Conservation (phyloP, 1,284 basidiomycete genomes). For the Pseudomicrostroma phylloplanum region DNA sequence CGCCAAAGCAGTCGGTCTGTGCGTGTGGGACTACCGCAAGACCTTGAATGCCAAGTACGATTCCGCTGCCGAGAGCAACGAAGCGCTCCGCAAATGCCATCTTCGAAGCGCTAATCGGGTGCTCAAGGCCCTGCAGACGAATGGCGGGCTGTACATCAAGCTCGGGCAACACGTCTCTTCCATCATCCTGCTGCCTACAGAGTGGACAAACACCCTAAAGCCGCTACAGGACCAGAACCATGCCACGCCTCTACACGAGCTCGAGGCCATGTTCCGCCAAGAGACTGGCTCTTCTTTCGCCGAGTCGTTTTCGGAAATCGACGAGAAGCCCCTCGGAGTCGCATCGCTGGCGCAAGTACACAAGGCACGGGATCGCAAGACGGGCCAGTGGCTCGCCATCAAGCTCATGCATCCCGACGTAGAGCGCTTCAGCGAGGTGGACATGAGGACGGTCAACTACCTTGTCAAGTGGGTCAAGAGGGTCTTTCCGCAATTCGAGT, state of each 20-base stretch:
- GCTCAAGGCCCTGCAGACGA: slow-evolving; percentile 52
- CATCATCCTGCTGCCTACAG: slow-evolving; percentile 68
- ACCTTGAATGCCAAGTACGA: slow-evolving; percentile 35
- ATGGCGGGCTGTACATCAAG: slow-evolving; percentile 92
- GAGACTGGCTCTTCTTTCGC: slow-evolving; percentile 47
- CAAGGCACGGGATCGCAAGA: slow-evolving; percentile 63
- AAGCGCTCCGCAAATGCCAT: slow-evolving; percentile 44
- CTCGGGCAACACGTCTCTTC: slow-evolving; percentile 60
- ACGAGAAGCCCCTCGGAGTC: slow-evolving; percentile 84
- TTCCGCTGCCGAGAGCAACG: slow-evolving; percentile 27
- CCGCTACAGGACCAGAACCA: slow-evolving; percentile 54
- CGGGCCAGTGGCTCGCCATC: slow-evolving; percentile 66
- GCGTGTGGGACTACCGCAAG: slow-evolving; percentile 48
- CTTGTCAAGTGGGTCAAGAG: slow-evolving; percentile 73
- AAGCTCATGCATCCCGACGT: slow-evolving; percentile 96
- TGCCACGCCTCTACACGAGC: slow-evolving; percentile 45
- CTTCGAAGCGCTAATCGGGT: slow-evolving; percentile 45
- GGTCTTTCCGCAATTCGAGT: slow-evolving; percentile 76
- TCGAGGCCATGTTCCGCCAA: slow-evolving; percentile 44
- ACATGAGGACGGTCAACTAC: slow-evolving; percentile 59
- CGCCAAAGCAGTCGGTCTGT: slow-evolving; percentile 45
- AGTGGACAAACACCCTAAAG: slow-evolving; percentile 62
- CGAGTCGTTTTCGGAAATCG: slow-evolving; percentile 63
- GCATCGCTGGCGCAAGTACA: slow-evolving; percentile 93
- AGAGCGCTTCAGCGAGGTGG: slow-evolving; percentile 85